Evolutionary conservation across 2,329 filamentous ascomycete species (phyloP).

Genomic region (Exophiala dermatitidis): DNA sequence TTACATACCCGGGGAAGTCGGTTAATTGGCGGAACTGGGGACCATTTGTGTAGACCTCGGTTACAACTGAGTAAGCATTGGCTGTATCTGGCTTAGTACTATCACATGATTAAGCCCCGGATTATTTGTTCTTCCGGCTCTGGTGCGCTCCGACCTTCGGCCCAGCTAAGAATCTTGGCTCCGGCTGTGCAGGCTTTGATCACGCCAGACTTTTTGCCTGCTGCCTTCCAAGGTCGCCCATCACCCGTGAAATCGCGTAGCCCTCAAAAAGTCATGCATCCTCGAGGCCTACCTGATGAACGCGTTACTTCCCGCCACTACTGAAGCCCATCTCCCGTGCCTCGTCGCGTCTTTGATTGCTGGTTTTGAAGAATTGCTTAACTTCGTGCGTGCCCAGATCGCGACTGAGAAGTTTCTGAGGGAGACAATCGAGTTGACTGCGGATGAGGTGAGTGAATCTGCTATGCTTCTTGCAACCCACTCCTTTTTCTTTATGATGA

Average conservation of each 20-base stretch:
- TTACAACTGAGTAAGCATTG: background rate
- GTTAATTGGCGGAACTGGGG: background rate
- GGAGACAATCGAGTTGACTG: conserved; percentile 17
- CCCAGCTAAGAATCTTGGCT: background rate
- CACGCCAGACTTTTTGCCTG: conserved; percentile 1
- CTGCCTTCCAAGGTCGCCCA: background rate
- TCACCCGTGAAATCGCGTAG: too few relatives aligned
- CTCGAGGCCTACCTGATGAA: conserved; percentile 9
- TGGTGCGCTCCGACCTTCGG: background rate
- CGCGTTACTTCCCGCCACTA: background rate
- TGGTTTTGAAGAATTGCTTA: conserved; percentile 14
- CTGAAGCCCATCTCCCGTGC: conserved; percentile 6
- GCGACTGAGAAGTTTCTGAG: conserved; percentile 14
- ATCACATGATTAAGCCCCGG: background rate
- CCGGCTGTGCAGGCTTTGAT: background rate
- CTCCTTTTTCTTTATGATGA: conserved; percentile 29
- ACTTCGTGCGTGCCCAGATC: conserved; percentile 6
- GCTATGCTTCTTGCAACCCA: background rate
- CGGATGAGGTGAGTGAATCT: conserved; percentile 20
- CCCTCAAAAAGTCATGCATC: background rate
- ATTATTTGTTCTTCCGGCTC: background rate
- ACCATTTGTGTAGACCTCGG: background rate
- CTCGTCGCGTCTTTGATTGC: conserved; percentile 13
- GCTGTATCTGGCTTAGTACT: background rate
- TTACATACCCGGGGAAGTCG: background rate